Evolutionary conservation across 2,329 filamentous ascomycete species (phyloP).

Genomic region (Trichophaea hybrida): DNA sequence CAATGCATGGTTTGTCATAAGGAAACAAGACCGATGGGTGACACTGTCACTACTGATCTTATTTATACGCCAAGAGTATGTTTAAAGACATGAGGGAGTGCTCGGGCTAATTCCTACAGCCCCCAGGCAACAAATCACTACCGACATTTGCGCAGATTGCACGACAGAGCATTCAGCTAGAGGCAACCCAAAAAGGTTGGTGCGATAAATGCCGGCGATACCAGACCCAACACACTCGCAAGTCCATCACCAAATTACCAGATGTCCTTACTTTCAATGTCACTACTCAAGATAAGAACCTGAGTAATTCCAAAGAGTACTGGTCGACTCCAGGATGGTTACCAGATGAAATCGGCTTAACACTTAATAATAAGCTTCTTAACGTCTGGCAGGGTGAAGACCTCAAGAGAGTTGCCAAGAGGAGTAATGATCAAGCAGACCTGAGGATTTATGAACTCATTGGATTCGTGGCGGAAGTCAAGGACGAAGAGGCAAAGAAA

Average conservation of each 20-base stretch:
- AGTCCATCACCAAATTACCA: slow-evolving; percentile 68
- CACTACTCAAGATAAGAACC: slow-evolving; percentile 48
- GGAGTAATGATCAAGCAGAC: slow-evolving; percentile 56
- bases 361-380: slow-evolving; percentile 80
- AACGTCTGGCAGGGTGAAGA: slow-evolving; percentile 92
- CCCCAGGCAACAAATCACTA: slow-evolving; percentile 29
- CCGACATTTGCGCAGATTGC: slow-evolving; percentile 74
- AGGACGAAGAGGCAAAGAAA: slow-evolving; percentile 69
- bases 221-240: slow-evolving; percentile 71
- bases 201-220: slow-evolving; percentile 84
- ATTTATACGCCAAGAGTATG: slow-evolving; percentile 50
- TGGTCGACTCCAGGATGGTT: slow-evolving; percentile 88
- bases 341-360: slow-evolving; percentile 84
- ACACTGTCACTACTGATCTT: slow-evolving; percentile 71
- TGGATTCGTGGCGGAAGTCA: slow-evolving; percentile 79
- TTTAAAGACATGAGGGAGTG: neutral
- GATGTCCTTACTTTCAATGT: slow-evolving; percentile 77
- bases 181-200: slow-evolving; percentile 82
- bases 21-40: slow-evolving; percentile 66
- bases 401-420: slow-evolving; percentile 61
- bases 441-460: slow-evolving; percentile 67
- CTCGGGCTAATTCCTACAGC: slow-evolving; percentile 2
- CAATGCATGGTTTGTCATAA: slow-evolving; percentile 75
- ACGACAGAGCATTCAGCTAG: slow-evolving; percentile 82
- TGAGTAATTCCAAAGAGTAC: slow-evolving; percentile 57